phyloP scores from a whole-genome alignment of 202 grass and related monocot genomes.

The Eragrostis tef region DNA sequence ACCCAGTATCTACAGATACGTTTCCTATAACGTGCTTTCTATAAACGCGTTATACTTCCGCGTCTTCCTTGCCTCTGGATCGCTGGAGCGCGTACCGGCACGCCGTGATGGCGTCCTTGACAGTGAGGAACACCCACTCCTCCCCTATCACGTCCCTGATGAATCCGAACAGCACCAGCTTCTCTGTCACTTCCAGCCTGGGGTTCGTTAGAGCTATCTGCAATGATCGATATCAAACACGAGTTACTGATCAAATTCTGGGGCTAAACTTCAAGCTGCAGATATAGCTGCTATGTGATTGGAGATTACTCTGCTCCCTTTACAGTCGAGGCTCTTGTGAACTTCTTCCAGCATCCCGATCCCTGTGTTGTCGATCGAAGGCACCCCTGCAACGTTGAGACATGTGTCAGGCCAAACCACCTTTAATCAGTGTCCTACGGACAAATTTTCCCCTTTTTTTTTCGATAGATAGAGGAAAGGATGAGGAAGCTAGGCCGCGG shows the following conservation, averaged over 20 bases:
- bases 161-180: conserved; percentile 61
- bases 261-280: not conserved
- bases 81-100: conserved; percentile 66
- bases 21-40: conserved; percentile 7
- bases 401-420: conserved; percentile 16
- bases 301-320: conserved; percentile 63
- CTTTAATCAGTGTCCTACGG: no score
- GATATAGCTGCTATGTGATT: not conserved
- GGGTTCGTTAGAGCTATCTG: conserved; percentile 81
- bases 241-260: not conserved
- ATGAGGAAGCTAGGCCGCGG: no score
- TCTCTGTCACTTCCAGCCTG: conserved; percentile 64
- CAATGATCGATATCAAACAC: not conserved
- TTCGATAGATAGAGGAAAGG: no score
- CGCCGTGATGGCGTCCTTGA: conserved; percentile 69
- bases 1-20: conserved; percentile 45
- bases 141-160: conserved; percentile 61
- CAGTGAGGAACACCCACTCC: conserved; percentile 71
- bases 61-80: conserved; percentile 50
- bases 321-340: conserved; percentile 58
- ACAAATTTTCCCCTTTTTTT: no score
- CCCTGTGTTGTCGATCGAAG: conserved; percentile 81
- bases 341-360: conserved; percentile 74
- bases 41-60: conserved; percentile 50
- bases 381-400: conserved; percentile 61